phyloP scores from a whole-genome alignment of 2,329 filamentous ascomycete genomes.

The Fusarium xylarioides region DNA sequence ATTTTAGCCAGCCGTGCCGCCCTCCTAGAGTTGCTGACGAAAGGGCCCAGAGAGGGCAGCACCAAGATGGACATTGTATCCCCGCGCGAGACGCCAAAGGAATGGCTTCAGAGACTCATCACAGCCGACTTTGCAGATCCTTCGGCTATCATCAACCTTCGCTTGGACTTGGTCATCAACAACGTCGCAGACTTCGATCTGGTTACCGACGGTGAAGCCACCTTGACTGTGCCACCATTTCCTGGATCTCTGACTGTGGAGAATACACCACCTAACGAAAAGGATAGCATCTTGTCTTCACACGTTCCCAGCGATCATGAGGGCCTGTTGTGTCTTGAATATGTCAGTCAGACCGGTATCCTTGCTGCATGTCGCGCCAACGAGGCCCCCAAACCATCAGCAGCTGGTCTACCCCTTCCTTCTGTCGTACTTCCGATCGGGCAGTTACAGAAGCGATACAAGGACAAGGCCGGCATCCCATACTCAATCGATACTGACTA shows the following conservation, averaged over 20 bases:
- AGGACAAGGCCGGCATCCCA: not conserved
- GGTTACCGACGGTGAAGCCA: fast-evolving
- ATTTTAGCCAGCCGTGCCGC: not conserved
- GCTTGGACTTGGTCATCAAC: not conserved
- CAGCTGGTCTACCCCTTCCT: not conserved
- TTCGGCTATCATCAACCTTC: not conserved
- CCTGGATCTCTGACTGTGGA: not conserved
- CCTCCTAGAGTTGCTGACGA: not conserved
- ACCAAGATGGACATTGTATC: fast-evolving
- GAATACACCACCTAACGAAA: not conserved
- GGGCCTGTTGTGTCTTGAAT: not conserved
- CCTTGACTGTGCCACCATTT: not conserved
- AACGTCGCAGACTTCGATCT: not conserved
- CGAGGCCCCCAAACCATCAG: not conserved
- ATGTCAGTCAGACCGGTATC: fast-evolving
- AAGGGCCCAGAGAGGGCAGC: not conserved
- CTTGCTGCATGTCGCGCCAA: not conserved
- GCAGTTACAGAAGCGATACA: not conserved
- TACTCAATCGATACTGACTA: not conserved
- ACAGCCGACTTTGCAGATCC: not conserved
- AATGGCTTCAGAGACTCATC: not conserved
- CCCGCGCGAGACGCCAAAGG: not conserved
- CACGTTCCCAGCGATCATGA: not conserved
- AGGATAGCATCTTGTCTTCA: too few species aligned
- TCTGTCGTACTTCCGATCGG: not conserved